These are phyloP conservation scores for Wickerhamiella domercqiae DNA, from an alignment of 805 yeast genomes.

Conservation along the genomic window DNA sequence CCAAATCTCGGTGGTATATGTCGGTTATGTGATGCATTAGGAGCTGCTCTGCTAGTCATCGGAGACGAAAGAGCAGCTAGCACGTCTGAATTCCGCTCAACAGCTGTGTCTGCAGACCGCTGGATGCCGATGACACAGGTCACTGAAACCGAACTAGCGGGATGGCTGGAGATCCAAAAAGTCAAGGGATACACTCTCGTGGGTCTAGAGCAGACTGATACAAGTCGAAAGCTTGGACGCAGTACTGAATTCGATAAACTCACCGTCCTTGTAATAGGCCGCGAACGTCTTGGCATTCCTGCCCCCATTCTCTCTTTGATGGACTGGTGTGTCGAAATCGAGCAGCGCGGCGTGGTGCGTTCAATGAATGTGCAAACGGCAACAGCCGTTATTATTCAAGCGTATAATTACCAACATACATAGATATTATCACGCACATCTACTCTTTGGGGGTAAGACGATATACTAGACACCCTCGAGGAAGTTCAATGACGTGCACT, in stretches of 20 bases:
- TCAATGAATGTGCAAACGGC: constrained; percentile 97
- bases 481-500: neutral
- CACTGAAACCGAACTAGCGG: constrained; percentile 35
- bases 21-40: constrained; percentile 79
- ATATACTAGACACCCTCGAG: constrained; percentile 1
- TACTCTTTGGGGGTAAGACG: neutral
- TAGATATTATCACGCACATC: neutral
- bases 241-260: constrained; percentile 62
- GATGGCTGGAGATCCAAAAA: constrained; percentile 44
- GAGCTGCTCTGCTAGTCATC: constrained; percentile 69
- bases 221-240: constrained; percentile 54
- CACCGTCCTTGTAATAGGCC: constrained; percentile 65
- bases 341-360: constrained; percentile 80
- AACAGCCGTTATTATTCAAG: constrained; percentile 84
- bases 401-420: constrained; percentile 34
- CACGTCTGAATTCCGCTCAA: constrained; percentile 61
- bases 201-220: constrained; percentile 87
- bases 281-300: constrained; percentile 82
- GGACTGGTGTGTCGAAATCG: constrained; percentile 78
- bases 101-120: constrained; percentile 84
- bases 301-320: constrained; percentile 68
- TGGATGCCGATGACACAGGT: constrained; percentile 94
- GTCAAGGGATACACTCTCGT: constrained; percentile 70
- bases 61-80: constrained; percentile 50
- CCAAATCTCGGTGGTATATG: constrained; percentile 93